These are phyloP conservation scores for Microcyclospora pomicola DNA, from an alignment of 2,329 filamentous ascomycete species.

Conservation along the genomic window DNA sequence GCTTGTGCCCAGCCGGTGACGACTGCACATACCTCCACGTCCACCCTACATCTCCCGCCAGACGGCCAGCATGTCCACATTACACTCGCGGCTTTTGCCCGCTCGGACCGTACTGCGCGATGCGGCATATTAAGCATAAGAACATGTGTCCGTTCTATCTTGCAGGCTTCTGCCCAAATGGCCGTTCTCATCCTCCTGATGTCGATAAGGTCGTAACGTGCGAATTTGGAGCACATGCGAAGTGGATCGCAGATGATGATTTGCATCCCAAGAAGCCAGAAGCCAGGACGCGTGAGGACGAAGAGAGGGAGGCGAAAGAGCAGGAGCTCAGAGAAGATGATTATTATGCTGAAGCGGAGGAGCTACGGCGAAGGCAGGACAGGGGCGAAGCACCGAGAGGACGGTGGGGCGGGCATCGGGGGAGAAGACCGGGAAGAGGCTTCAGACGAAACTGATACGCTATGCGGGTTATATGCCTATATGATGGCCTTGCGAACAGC, in stretches of 20 bases:
- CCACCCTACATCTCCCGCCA: constrained; percentile 51
- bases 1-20: constrained; percentile 91
- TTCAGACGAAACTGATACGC: constrained; percentile 1
- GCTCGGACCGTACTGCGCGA: constrained; percentile 71
- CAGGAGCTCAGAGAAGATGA: constrained; percentile 44
- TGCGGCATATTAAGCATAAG: constrained; percentile 68
- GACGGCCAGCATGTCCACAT: constrained; percentile 56
- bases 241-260: constrained; percentile 57
- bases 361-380: constrained; percentile 29
- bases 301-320: constrained; percentile 52
- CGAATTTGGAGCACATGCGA: constrained; percentile 67
- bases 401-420: constrained; percentile 30
- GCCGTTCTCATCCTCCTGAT: constrained; percentile 25
- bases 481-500: too few relatives aligned
- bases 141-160: constrained; percentile 74
- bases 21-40: constrained; percentile 50
- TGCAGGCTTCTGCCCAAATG: constrained; percentile 89
- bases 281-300: constrained; percentile 54
- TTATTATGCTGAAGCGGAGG: constrained; percentile 39
- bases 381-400: constrained; percentile 30
- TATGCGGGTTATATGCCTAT: too few relatives aligned
- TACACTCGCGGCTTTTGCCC: constrained; percentile 94
- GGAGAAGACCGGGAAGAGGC: constrained; percentile 30
- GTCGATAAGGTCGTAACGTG: constrained; percentile 40
- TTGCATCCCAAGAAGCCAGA: constrained; percentile 41